phyloP scores from a whole-genome alignment of 169 alveolate genomes.

The Cryptosporidium viatorum region DNA sequence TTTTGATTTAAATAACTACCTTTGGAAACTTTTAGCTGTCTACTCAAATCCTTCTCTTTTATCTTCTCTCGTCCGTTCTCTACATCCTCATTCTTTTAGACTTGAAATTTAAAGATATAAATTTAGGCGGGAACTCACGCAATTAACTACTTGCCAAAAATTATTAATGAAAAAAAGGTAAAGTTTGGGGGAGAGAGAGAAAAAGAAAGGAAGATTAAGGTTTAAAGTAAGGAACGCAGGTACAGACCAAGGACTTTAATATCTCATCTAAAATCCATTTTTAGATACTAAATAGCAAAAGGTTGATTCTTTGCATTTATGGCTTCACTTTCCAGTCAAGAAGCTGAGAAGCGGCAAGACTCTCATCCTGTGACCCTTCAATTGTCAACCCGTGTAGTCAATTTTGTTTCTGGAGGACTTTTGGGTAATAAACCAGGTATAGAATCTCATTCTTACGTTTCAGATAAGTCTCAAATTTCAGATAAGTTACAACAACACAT shows the following conservation, averaged over 20 bases:
- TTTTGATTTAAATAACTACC: too few relatives aligned
- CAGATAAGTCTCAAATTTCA: neutral
- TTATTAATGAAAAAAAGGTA: neutral
- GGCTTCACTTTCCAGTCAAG: neutral
- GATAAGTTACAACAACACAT: neutral
- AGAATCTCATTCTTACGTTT: neutral
- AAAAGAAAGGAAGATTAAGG: neutral
- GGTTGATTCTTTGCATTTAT: neutral
- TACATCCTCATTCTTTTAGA: neutral
- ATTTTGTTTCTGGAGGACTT: constrained; percentile 28
- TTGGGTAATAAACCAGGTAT: neutral
- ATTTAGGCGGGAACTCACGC: neutral
- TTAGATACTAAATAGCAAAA: neutral
- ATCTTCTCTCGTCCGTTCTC: neutral
- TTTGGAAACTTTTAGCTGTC: too few relatives aligned
- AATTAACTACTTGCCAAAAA: neutral
- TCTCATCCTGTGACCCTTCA: constrained; percentile 11
- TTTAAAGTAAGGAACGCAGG: neutral
- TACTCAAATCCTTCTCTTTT: neutral
- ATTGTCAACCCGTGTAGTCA: constrained; percentile 26
- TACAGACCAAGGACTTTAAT: neutral
- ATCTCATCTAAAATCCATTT: neutral
- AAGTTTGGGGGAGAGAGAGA: neutral
- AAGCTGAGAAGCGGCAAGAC: constrained; percentile 7
- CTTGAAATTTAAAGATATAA: constrained; percentile 4